Percentiles rank a stretch among this genome's conserved stretches.
phyloP scores from a whole-genome alignment of 768 basidiomycete species.

The Mycena leptocephala region DNA sequence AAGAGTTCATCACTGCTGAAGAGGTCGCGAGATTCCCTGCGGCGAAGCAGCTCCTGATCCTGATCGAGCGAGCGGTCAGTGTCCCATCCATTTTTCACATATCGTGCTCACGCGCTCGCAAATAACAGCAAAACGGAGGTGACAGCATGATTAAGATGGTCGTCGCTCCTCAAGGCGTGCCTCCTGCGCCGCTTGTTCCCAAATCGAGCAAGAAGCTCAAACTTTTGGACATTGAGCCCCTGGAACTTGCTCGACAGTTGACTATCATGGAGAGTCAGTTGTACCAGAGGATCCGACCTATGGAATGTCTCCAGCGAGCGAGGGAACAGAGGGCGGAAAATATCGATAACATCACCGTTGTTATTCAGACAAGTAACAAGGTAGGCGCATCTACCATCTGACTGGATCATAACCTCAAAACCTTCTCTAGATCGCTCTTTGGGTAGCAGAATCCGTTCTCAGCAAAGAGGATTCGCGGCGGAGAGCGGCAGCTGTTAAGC shows the following conservation, averaged over 20 bases:
- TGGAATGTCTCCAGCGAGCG: conserved; percentile 91
- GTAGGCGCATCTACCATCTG: conserved; percentile 56
- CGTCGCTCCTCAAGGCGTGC: conserved; percentile 68
- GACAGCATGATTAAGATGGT: conserved; percentile 71
- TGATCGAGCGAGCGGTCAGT: conserved; percentile 88
- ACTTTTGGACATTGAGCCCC: conserved; percentile 87
- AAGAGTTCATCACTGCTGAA: conserved; percentile 81
- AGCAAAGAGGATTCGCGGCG: conserved; percentile 86
- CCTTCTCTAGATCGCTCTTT: conserved; percentile 83
- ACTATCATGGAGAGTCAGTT: conserved; percentile 92
- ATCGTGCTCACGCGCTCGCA: conserved; percentile 9
- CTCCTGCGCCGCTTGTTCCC: conserved; percentile 85
- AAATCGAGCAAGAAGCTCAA: conserved; percentile 82
- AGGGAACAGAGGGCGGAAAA: conserved; percentile 83
- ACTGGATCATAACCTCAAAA: not conserved
- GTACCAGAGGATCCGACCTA: conserved; percentile 90
- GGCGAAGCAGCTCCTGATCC: conserved; percentile 80
- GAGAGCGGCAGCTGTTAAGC: conserved; percentile 87
- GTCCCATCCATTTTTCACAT: not conserved
- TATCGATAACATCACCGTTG: conserved; percentile 87
- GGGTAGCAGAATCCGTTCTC: conserved; percentile 92
- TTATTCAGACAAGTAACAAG: conserved; percentile 92
- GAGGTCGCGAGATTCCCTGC: conserved; percentile 77
- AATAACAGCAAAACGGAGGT: conserved; percentile 64
- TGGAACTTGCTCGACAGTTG: conserved; percentile 94